phyloP scores from a whole-genome alignment of 2,329 filamentous ascomycete species.

The Trichothecium sympodiale region DNA sequence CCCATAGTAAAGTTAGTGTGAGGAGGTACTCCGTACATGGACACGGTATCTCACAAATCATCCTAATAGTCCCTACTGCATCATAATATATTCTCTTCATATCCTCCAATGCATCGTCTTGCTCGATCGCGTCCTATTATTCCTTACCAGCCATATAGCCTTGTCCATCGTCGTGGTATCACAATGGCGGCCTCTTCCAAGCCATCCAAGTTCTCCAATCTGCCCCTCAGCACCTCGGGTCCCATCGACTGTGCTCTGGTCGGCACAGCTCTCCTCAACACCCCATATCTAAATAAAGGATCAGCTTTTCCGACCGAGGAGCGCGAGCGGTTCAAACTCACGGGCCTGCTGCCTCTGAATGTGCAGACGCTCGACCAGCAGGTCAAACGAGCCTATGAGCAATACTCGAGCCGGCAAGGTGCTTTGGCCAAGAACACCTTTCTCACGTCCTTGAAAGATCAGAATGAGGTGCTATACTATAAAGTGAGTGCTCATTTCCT shows the following conservation, averaged over 20 bases:
- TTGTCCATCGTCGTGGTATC: neutral
- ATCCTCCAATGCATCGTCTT: too few relatives aligned
- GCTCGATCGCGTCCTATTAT: too few relatives aligned
- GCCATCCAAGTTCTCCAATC: slow-evolving; percentile 15
- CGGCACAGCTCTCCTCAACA: slow-evolving; percentile 22
- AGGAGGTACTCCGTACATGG: too few relatives aligned
- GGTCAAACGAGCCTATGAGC: slow-evolving; percentile 64
- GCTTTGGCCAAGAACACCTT: slow-evolving; percentile 80
- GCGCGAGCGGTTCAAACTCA: slow-evolving; percentile 56
- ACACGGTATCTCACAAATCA: too few relatives aligned
- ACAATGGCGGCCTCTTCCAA: neutral
- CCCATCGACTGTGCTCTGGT: slow-evolving; percentile 24
- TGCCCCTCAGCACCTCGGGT: slow-evolving; percentile 23
- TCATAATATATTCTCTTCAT: too few relatives aligned
- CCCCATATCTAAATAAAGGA: slow-evolving; percentile 60
- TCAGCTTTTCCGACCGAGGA: slow-evolving; percentile 65
- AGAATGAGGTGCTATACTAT: slow-evolving; percentile 77
- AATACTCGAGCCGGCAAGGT: slow-evolving; percentile 53
- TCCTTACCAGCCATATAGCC: too few relatives aligned
- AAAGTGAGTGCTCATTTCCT: slow-evolving; percentile 30
- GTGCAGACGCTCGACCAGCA: slow-evolving; percentile 70
- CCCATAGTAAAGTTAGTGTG: too few relatives aligned
- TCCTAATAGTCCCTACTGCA: too few relatives aligned
- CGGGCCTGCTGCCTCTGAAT: slow-evolving; percentile 60
- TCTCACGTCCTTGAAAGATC: slow-evolving; percentile 72